Evolutionary conservation across 1,284 basidiomycete genomes (phyloP).

Genomic region (Neonothopanus nambi): DNA sequence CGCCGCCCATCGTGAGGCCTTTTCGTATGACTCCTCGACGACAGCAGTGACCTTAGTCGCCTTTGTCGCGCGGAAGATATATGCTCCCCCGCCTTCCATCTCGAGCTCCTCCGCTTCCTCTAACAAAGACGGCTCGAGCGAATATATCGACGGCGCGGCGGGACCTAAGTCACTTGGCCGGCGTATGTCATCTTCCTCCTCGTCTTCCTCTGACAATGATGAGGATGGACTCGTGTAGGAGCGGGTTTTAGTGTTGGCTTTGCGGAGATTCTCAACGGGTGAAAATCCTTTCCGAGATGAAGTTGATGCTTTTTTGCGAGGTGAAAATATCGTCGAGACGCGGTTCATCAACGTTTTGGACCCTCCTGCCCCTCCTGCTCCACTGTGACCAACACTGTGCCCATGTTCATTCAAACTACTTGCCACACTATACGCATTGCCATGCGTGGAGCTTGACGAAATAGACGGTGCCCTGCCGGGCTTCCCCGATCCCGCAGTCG

Average conservation of each 20-base stretch:
- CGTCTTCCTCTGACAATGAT: conserved; percentile 7
- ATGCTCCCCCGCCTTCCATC: neutral
- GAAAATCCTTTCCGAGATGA: conserved; percentile 4
- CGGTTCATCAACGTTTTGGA: conserved; percentile 1
- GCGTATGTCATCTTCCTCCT: conserved; percentile 12
- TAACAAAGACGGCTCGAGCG: neutral
- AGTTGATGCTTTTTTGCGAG: conserved; percentile 6
- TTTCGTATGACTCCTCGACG: conserved; percentile 1
- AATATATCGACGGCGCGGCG: conserved; percentile 7
- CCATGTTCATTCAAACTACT: too few species aligned
- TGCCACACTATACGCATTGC: too few species aligned
- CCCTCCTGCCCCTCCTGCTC: too few species aligned
- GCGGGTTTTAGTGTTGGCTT: neutral
- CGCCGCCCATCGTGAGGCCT: neutral
- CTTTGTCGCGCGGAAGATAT: conserved; percentile 5
- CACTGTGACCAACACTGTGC: too few species aligned
- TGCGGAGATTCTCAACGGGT: conserved; percentile 1
- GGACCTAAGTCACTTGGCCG: conserved; percentile 15
- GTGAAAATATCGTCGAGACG: conserved; percentile 15
- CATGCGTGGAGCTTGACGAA: too few species aligned
- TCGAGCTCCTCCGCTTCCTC: conserved; percentile 2
- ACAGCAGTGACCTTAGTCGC: conserved; percentile 1
- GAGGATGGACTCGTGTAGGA: neutral
- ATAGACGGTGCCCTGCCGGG: too few species aligned
- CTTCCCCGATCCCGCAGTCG: too few species aligned